A percentile compares a stretch with the other conserved stretches of the same genome.
Conservation (phyloP, 208 protist genomes). For the Leishmania martiniquensis region DNA sequence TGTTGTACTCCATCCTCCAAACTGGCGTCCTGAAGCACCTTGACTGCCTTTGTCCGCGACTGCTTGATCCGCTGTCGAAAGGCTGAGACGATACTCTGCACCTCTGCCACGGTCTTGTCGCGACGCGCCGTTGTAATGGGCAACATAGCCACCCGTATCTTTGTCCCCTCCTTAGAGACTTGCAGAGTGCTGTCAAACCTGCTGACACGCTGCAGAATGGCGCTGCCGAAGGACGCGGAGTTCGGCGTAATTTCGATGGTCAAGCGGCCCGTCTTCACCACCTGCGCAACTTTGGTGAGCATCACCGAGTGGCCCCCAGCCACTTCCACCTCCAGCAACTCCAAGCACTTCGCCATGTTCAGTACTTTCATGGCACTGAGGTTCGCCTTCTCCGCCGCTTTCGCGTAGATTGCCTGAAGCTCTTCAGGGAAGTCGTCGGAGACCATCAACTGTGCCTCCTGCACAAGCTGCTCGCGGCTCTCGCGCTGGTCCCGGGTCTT, state of each 20-base stretch:
- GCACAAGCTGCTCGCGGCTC: slow-evolving; percentile 60
- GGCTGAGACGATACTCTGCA: slow-evolving; percentile 41
- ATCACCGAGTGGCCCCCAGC: slow-evolving; percentile 61
- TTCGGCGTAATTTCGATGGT: slow-evolving; percentile 77
- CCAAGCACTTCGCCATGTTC: slow-evolving; percentile 90
- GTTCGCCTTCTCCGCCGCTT: slow-evolving; percentile 74
- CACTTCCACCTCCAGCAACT: slow-evolving; percentile 78
- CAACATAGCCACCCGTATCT: slow-evolving; percentile 68
- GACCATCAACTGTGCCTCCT: slow-evolving; percentile 73
- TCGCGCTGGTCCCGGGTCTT: slow-evolving; percentile 68
- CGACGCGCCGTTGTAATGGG: slow-evolving; percentile 77
- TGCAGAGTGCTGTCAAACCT: slow-evolving; percentile 79
- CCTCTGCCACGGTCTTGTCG: slow-evolving; percentile 63
- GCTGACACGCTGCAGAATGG: slow-evolving; percentile 70
- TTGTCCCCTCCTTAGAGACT: slow-evolving; percentile 69
- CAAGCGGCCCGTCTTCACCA: slow-evolving; percentile 63
- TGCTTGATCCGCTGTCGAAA: slow-evolving; percentile 68
- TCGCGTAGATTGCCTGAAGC: slow-evolving; percentile 61
- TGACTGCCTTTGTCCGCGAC: slow-evolving; percentile 54
- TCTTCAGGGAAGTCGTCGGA: slow-evolving; percentile 79
- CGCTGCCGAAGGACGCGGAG: slow-evolving; percentile 46
- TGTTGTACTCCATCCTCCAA: slow-evolving; percentile 62
- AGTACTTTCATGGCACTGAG: slow-evolving; percentile 85
- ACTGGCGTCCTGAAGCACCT: slow-evolving; percentile 67
- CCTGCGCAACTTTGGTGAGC: slow-evolving; percentile 75